phyloP scores from a whole-genome alignment of 345 rosid species.

The Capsella bursapastoris region DNA sequence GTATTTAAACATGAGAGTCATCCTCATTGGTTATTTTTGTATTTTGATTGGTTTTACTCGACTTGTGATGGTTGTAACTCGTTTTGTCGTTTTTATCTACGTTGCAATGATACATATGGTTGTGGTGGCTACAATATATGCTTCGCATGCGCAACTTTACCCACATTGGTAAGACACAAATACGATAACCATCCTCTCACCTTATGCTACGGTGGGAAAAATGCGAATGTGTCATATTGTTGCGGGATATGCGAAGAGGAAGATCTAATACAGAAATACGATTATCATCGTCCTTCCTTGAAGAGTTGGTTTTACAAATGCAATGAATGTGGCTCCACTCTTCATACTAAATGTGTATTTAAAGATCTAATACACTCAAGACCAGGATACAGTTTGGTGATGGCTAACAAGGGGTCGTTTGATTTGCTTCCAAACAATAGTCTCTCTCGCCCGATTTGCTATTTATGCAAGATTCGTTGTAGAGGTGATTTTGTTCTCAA shows the following conservation, averaged over 20 bases:
- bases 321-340: background rate
- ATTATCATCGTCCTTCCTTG: too few relatives aligned
- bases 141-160: constrained; percentile 21
- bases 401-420: background rate
- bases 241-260: constrained; percentile 23
- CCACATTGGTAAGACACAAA: constrained; percentile 5
- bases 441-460: constrained; percentile 6
- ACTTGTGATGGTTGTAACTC: background rate
- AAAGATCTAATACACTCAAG: background rate
- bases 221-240: background rate
- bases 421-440: background rate
- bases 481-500: background rate
- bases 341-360: constrained; percentile 15
- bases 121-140: constrained; percentile 12
- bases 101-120: background rate
- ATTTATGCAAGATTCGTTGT: background rate
- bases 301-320: constrained; percentile 24
- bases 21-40: constrained; percentile 7
- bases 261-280: too few relatives aligned
- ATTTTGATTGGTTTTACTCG: fast-evolving
- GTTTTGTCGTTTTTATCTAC: background rate
- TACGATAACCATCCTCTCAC: constrained; percentile 33
- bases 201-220: constrained; percentile 1
- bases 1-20: constrained; percentile 19
- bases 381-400: background rate